Percentiles rank a stretch among this genome's conserved stretches.
Evolutionary conservation across 768 basidiomycete genomes (phyloP).

Genomic region (Calvatia gigantea): DNA sequence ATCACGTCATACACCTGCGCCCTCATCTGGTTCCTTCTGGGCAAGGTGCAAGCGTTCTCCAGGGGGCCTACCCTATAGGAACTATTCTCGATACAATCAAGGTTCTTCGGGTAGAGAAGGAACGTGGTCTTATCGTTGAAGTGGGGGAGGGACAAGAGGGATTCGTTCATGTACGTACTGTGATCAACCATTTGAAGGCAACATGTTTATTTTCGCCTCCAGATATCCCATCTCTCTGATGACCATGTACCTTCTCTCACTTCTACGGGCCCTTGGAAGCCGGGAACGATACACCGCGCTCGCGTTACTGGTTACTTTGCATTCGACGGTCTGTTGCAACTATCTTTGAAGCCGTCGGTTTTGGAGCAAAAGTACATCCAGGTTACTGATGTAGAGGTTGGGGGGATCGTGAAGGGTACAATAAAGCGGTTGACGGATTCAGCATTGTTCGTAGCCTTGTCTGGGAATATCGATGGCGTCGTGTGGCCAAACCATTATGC

Average conservation of each 20-base stretch:
- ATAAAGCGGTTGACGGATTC: slow-evolving; percentile 82
- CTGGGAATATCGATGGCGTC: slow-evolving; percentile 87
- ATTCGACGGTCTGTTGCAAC: slow-evolving; percentile 84
- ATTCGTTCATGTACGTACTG: slow-evolving; percentile 76
- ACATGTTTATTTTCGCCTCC: slow-evolving; percentile 11
- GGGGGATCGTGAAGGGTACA: slow-evolving; percentile 82
- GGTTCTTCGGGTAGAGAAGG: slow-evolving; percentile 70
- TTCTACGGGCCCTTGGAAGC: slow-evolving; percentile 75
- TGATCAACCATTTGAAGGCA: slow-evolving; percentile 5
- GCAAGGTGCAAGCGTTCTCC: slow-evolving; percentile 29
- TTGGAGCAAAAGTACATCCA: slow-evolving; percentile 85
- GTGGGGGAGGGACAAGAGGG: slow-evolving; percentile 64
- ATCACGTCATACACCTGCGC: slow-evolving; percentile 63
- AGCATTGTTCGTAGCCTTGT: slow-evolving; percentile 81
- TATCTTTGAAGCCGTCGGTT: slow-evolving; percentile 81
- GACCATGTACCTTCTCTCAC: slow-evolving; percentile 84
- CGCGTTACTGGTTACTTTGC: slow-evolving; percentile 84
- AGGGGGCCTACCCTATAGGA: slow-evolving; percentile 70
- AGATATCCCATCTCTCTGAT: slow-evolving; percentile 95
- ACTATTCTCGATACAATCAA: slow-evolving; percentile 67
- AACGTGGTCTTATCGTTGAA: slow-evolving; percentile 77
- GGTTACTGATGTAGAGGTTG: slow-evolving; percentile 77
- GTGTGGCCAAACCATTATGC: slow-evolving; percentile 95
- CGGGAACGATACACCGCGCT: slow-evolving; percentile 75
- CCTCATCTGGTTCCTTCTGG: slow-evolving; percentile 30